Evolutionary conservation across 2,329 filamentous ascomycete species (phyloP).

Genomic region (Cladosporium sp.): DNA sequence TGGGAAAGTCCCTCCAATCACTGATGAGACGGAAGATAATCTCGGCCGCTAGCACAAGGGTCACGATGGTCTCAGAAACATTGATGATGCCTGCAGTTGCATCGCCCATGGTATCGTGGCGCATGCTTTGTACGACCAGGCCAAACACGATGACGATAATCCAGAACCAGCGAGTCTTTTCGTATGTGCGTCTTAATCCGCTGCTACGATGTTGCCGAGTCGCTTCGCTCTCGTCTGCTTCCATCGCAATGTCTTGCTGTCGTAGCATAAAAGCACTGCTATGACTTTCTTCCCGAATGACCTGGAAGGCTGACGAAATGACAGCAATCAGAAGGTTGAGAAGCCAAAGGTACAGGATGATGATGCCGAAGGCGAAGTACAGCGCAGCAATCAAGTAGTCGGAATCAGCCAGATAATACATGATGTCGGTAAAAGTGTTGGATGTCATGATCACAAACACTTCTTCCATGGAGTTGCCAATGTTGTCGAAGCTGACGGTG

Average conservation of each 20-base stretch:
- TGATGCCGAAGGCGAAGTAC: slow-evolving; percentile 67
- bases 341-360: slow-evolving; percentile 94
- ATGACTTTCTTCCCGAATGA: slow-evolving; percentile 94
- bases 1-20: slow-evolving; percentile 78
- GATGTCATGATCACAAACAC: slow-evolving; percentile 98
- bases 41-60: slow-evolving; percentile 72
- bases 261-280: slow-evolving; percentile 86
- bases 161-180: slow-evolving; percentile 74
- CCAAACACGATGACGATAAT: slow-evolving; percentile 74
- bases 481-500: slow-evolving; percentile 93
- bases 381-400: slow-evolving; percentile 84
- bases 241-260: slow-evolving; percentile 46
- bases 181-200: slow-evolving; percentile 66
- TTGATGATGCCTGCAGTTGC: slow-evolving; percentile 62
- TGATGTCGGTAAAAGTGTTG: slow-evolving; percentile 91
- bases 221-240: slow-evolving; percentile 35
- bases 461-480: slow-evolving; percentile 82
- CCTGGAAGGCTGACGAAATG: slow-evolving; percentile 96
- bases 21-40: slow-evolving; percentile 73
- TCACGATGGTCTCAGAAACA: slow-evolving; percentile 69
- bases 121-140: slow-evolving; percentile 72
- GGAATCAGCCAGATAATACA: slow-evolving; percentile 89
- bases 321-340: slow-evolving; percentile 93
- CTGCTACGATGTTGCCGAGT: slow-evolving; percentile 39
- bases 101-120: slow-evolving; percentile 70